Conservation (phyloP, 1,284 basidiomycete species). For the Ceratobasidium sp. region DNA sequence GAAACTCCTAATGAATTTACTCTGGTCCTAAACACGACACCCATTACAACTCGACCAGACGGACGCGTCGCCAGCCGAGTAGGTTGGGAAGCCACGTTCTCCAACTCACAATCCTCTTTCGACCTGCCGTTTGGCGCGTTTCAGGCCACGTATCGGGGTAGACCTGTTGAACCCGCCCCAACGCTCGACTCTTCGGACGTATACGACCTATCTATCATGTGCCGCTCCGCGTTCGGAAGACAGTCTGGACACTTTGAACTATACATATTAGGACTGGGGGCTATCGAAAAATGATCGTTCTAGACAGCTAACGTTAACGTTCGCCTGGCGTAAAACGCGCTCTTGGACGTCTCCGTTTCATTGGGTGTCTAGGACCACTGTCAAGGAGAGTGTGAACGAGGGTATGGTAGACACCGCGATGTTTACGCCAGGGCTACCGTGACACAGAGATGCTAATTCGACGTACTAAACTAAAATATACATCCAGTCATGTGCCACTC, state of each 20-base stretch:
- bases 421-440: no score
- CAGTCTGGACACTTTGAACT: conserved; percentile 23
- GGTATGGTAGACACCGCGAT: no score
- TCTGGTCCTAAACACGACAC: conserved; percentile 2
- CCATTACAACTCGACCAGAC: conserved; percentile 11
- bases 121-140: conserved; percentile 23
- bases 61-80: conserved; percentile 29
- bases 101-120: neutral
- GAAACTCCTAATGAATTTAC: conserved; percentile 23
- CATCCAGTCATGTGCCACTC: no score
- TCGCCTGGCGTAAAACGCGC: no score
- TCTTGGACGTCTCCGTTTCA: no score
- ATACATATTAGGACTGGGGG: conserved; percentile 7
- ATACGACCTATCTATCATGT: conserved; percentile 31
- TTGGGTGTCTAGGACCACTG: no score
- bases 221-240: conserved; percentile 28
- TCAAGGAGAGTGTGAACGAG: no score
- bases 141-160: conserved; percentile 21
- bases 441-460: no score
- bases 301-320: no score
- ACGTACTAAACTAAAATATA: no score
- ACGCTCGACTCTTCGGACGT: conserved; percentile 20
- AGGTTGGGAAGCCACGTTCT: conserved; percentile 21
- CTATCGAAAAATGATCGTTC: no score
- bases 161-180: conserved; percentile 17